Conservation (phyloP, 306 rosid genomes). For the Fagus crenata region DNA sequence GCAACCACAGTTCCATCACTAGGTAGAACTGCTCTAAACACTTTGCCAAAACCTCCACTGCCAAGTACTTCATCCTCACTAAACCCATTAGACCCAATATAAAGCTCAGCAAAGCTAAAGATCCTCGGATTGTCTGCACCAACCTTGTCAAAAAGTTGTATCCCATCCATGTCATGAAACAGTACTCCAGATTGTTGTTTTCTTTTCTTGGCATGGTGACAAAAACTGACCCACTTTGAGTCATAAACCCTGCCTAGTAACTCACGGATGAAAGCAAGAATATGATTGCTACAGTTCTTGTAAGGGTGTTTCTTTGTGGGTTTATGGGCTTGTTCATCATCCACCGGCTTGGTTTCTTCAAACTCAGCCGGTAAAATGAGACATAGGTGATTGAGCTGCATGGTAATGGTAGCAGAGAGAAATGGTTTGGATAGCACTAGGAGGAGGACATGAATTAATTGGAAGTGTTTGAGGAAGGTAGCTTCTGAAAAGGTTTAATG, state of each 20-base stretch:
- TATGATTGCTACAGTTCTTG: slow-evolving; percentile 45
- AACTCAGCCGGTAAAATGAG: slow-evolving; percentile 58
- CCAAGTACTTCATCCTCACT: slow-evolving; percentile 71
- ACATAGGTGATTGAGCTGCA: slow-evolving; percentile 61
- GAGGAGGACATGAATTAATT: slow-evolving; percentile 38
- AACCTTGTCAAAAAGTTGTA: slow-evolving; percentile 57
- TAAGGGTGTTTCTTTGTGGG: slow-evolving; percentile 25
- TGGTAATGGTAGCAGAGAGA: slow-evolving; percentile 10
- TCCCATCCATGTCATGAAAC: slow-evolving; percentile 85
- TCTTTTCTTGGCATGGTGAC: slow-evolving; percentile 24
- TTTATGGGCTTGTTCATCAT: slow-evolving; percentile 23
- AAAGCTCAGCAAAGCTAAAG: slow-evolving; percentile 86
- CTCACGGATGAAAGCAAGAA: slow-evolving; percentile 46
- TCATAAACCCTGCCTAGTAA: slow-evolving; percentile 41
- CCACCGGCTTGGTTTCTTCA: slow-evolving; percentile 42
- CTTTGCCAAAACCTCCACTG: slow-evolving; percentile 90
- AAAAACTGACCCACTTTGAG: slow-evolving; percentile 34
- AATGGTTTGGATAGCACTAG: slow-evolving; percentile 2
- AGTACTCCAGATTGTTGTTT: slow-evolving; percentile 22
- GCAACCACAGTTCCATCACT: slow-evolving; percentile 94
- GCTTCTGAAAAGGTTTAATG: slow-evolving; percentile 12
- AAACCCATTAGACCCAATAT: slow-evolving; percentile 82
- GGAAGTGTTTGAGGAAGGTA: slow-evolving; percentile 7
- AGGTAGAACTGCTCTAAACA: slow-evolving; percentile 72
- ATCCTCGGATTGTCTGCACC: slow-evolving; percentile 80